Conservation (phyloP, 176 grass and related monocot species). For the Carex pumila region DNA sequence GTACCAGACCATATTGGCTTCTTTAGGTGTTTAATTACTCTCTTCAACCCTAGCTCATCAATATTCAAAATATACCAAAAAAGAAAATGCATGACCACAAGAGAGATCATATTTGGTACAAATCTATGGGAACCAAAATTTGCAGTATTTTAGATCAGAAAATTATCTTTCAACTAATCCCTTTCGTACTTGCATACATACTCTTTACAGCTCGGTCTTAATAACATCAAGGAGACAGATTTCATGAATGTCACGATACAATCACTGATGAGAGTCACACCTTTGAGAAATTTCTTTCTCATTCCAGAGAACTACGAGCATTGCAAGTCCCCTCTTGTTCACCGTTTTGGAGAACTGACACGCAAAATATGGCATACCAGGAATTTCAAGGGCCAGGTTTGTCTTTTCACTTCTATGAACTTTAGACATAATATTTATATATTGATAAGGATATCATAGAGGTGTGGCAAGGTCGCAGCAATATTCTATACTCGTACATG, state of each 20-base stretch:
- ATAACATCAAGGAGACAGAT: constrained; percentile 98
- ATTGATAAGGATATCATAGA: not conserved
- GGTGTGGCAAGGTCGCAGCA: not conserved
- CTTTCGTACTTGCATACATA: not conserved
- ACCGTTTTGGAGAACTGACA: constrained; percentile 92
- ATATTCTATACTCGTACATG: not conserved
- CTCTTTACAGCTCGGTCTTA: constrained; percentile 87
- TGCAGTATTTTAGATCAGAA: not conserved
- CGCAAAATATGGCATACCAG: constrained; percentile 96
- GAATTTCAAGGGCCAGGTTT: constrained; percentile 98
- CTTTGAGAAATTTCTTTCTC: constrained; percentile 97
- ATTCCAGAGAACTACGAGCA: constrained; percentile 93
- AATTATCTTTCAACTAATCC: constrained; percentile 1
- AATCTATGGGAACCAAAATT: not conserved
- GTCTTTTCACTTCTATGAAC: constrained; percentile 4
- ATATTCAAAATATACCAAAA: not conserved
- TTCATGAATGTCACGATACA: constrained; percentile 99
- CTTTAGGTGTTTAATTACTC: not conserved
- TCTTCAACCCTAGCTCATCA: not conserved
- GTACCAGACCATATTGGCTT: not conserved
- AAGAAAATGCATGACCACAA: not conserved
- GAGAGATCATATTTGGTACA: not conserved
- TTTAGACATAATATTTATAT: constrained; percentile 2
- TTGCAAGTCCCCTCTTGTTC: constrained; percentile 83
- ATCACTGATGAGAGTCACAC: constrained; percentile 90